Evolutionary conservation across 2,329 filamentous ascomycete species (phyloP), one percentile per base, ranked within the genome.

Genomic region (Hymenoscyphus linearis): DNA sequence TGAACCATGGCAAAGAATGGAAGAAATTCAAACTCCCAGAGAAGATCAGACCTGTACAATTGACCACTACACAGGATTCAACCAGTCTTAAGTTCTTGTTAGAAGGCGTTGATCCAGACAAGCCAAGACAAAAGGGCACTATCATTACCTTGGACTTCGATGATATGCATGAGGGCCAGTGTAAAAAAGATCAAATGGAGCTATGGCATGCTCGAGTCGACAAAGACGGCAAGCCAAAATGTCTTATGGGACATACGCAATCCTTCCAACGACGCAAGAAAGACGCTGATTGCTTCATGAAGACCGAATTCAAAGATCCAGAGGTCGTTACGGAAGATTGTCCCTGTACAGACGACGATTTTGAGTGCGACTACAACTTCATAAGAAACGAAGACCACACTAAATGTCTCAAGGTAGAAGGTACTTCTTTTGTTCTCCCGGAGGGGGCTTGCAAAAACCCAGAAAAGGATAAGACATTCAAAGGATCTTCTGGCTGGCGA

Each of bases 321-420:
- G 76, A 84, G 36, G 85, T 89, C 1, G 79, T 87, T 63, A 88
- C 84, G 31, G 85, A 91, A 68, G 76, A 85, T 54, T 99, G 95
- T 78, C 85, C 90, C 47, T 99, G 95, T 75, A 86, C 87, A 0
- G 85, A 89, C 61, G 79, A 81, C 36, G 96, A 99, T 74, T 99
- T 96, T 73, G 95, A 99, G 76, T 99, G 95, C 74, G 93, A 98
- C 72, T 96, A 90, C 80, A 96, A 96, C 74, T 98, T 96, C 73
- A 78, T 86, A 62, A 84, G 84, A 68, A 80, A 81, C 60, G 79
- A 84, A 3, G 85, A 93, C 64, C 81, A 83, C 58, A 84, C 83
- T 56, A 81, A 87, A 64, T 98, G 95, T 72, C 79, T 85, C 26
- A 31, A 18, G 18, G 79, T 85, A 25, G n/a, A 26, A 18, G 61